Conservation (phyloP, 495 filamentous ascomycete genomes). For the Penicillium argentinense region DNA sequence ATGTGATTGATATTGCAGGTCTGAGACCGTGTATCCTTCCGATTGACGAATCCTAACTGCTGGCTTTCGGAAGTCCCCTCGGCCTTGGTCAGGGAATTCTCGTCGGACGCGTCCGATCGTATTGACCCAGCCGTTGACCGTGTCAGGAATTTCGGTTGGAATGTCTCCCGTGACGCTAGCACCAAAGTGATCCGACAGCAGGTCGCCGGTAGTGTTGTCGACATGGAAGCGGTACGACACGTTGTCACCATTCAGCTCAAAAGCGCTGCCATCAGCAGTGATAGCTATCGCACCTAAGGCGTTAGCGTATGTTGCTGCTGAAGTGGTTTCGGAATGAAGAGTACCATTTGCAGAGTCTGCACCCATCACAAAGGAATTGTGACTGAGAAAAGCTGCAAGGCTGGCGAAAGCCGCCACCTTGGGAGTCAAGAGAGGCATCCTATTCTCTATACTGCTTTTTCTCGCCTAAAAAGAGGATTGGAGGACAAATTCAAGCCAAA, state of each 20-base stretch:
- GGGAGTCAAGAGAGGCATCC: slow-evolving; percentile 6
- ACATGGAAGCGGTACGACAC: slow-evolving; percentile 57
- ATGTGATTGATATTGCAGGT: slow-evolving; percentile 47
- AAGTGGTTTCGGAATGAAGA: not conserved
- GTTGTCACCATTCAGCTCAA: slow-evolving; percentile 47
- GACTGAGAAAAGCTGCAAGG: slow-evolving; percentile 5
- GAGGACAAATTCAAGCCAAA: not conserved
- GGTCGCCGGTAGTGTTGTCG: slow-evolving; percentile 46
- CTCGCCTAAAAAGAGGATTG: not conserved
- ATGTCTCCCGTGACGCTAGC: slow-evolving; percentile 33
- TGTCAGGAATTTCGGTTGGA: slow-evolving; percentile 37
- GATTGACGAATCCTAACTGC: slow-evolving; percentile 51
- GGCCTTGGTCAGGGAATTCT: slow-evolving; percentile 55
- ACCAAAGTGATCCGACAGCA: slow-evolving; percentile 54
- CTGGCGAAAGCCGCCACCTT: slow-evolving; percentile 1
- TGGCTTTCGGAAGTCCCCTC: slow-evolving; percentile 55
- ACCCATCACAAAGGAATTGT: not conserved
- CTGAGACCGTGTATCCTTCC: slow-evolving; percentile 51
- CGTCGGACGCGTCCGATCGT: slow-evolving; percentile 46
- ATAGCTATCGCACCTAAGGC: slow-evolving; percentile 25
- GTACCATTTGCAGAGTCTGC: slow-evolving; percentile 7
- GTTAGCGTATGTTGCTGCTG: not conserved
- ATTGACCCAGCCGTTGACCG: slow-evolving; percentile 47
- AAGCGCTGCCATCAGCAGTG: slow-evolving; percentile 44
- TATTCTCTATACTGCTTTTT: not conserved